Conservation (phyloP, 441 rosid species). For the Rhodomyrtus psidioides region DNA sequence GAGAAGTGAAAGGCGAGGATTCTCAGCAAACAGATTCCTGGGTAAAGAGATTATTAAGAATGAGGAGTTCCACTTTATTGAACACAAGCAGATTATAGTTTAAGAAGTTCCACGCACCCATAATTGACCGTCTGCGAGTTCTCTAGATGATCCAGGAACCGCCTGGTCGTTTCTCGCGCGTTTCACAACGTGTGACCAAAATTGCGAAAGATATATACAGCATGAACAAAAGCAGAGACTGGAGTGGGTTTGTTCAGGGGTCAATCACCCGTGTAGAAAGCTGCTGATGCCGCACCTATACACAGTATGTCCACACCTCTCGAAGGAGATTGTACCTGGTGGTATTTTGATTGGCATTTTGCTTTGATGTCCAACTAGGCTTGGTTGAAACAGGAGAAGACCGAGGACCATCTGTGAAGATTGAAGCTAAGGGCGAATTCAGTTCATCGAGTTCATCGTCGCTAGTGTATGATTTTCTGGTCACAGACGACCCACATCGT, state of each 20-base stretch:
- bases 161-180: neutral
- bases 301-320: conserved; percentile 64
- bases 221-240: neutral
- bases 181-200: neutral
- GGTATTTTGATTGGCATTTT: conserved; percentile 33
- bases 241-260: neutral
- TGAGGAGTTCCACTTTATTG: neutral
- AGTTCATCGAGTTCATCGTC: conserved; percentile 91
- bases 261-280: conserved; percentile 38
- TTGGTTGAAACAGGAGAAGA: conserved; percentile 32
- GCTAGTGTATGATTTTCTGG: conserved; percentile 80
- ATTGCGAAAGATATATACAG: neutral
- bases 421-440: conserved; percentile 64
- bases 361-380: conserved; percentile 35
- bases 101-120: neutral
- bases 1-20: neutral
- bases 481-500: conserved; percentile 54
- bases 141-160: neutral
- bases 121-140: neutral
- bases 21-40: neutral
- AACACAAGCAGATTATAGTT: neutral
- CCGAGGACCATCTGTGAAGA: conserved; percentile 25
- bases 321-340: conserved; percentile 79
- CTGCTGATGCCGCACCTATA: conserved; percentile 4
- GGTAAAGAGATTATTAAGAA: neutral